Percentiles rank a stretch among this genome's conserved stretches.
phyloP scores from a whole-genome alignment of 1,139 yeast species.

The Hyphopichia khmerensis region DNA sequence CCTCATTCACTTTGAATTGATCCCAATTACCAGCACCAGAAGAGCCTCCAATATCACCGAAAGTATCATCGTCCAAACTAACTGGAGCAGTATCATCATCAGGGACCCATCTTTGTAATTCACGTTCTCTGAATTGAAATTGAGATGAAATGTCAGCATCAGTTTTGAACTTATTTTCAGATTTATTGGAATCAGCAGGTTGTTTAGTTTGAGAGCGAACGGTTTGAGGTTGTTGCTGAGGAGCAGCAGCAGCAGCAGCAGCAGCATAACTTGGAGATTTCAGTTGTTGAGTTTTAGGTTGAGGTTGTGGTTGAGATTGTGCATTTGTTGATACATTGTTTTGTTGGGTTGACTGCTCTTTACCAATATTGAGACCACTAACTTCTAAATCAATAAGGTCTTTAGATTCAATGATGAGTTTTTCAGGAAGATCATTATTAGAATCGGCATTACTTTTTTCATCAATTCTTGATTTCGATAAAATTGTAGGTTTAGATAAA shows the following conservation, averaged over 20 bases:
- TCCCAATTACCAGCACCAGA: slow-evolving; percentile 59
- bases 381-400: slow-evolving; percentile 66
- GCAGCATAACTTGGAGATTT: background rate
- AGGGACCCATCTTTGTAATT: slow-evolving; percentile 84
- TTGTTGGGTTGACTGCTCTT: slow-evolving; percentile 1
- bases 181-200: background rate
- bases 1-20: slow-evolving; percentile 87
- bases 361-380: slow-evolving; percentile 36
- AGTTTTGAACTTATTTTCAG: slow-evolving; percentile 55
- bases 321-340: background rate
- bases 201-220: background rate
- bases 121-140: slow-evolving; percentile 55
- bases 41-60: slow-evolving; percentile 13
- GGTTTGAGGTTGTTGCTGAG: background rate
- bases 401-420: slow-evolving; percentile 52
- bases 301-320: background rate
- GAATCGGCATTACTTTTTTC: slow-evolving; percentile 32
- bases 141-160: slow-evolving; percentile 76
- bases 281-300: background rate
- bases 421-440: slow-evolving; percentile 35
- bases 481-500: slow-evolving; percentile 43
- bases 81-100: slow-evolving; percentile 44
- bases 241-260: slow-evolving; percentile 3
- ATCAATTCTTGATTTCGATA: slow-evolving; percentile 31
- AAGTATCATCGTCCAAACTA: slow-evolving; percentile 42